Base-by-base conservation (phyloP, 371 early-diverging fungal genomes). In the Mucor lusitanicus region DNA sequence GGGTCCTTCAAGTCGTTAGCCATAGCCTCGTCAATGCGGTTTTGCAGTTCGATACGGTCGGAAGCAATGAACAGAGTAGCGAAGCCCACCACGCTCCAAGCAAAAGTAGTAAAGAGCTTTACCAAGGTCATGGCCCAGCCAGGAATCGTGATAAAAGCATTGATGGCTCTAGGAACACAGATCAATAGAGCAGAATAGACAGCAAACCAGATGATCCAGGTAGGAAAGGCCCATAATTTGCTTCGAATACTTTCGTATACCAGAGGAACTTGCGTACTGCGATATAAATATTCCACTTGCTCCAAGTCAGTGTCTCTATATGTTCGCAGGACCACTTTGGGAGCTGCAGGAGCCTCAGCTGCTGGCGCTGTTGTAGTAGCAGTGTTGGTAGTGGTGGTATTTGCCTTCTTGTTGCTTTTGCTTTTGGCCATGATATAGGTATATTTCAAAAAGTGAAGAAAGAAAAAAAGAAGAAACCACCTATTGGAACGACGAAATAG, bases 1-100 rank as follows among this genome's bases (percentile, higher is more conserved):
- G 81, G 81, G 58, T 84, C 81, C 2, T 42, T 60, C 23, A 84
- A 61, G 57, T 84, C 84, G 42, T 79, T 81, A 19, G 70, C 63
- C 60, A 70, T 54, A 1, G 72, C 80, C 42, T 76, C 70, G 39
- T 79, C 80, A 2, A 84, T 70, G 28, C 67, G 59, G 6, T 76
- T 74, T 7, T 67, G 69, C 23, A 73, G 55, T 28, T 80, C 79
- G 19, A 74, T 65, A 50, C 75, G 76, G 50, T 81, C 81, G 0
- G 78, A 79, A 13, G 69, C 37, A 12, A 74, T 62, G 39, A 79
- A 78, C 13, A 84, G 23, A 6, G 62, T 48, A 4, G 71, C 65
- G 61, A 79, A 79, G 1, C 73, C 75, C n/a, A 80, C 23, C 5
- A 71, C 65, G 0, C 67, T 73, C 81, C 81, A 81, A 0, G 55